A percentile compares a stretch with the other conserved stretches of the same genome.
phyloP scores from a whole-genome alignment of 208 protist genomes.

The Trypanosoma melophagium region DNA sequence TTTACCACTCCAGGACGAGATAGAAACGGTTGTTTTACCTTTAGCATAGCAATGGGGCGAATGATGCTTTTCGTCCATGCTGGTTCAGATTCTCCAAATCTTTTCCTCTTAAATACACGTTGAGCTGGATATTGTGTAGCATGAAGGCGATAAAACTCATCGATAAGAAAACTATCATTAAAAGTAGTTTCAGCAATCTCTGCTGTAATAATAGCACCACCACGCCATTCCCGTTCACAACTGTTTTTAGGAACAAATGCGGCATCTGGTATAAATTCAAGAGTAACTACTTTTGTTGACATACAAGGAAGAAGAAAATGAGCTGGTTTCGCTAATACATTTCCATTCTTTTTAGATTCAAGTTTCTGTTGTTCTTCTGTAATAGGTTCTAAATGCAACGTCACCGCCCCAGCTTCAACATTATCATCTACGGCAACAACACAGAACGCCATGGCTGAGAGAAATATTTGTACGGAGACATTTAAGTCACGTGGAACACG shows the following conservation, averaged over 20 bases:
- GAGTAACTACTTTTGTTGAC: conserved; percentile 54
- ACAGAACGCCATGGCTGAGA: conserved; percentile 57
- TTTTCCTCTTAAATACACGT: conserved; percentile 28
- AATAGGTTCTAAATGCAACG: conserved; percentile 57
- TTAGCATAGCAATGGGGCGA: conserved; percentile 52
- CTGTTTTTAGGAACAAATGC: conserved; percentile 30
- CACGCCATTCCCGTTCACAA: conserved; percentile 71
- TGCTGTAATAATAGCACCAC: conserved; percentile 75
- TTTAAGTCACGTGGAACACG: conserved; percentile 84
- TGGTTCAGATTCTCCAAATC: conserved; percentile 7
- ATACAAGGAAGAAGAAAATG: conserved; percentile 71
- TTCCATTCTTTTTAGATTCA: conserved; percentile 43
- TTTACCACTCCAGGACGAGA: conserved; percentile 60
- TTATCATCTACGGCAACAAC: conserved; percentile 75
- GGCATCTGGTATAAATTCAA: conserved; percentile 76
- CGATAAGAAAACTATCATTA: conserved; percentile 88
- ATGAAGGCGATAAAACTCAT: conserved; percentile 87
- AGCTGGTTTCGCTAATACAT: conserved; percentile 47
- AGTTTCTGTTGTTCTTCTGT: conserved; percentile 32
- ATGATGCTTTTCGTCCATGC: conserved; percentile 38
- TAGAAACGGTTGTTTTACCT: conserved; percentile 55
- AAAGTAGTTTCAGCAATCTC: conserved; percentile 65
- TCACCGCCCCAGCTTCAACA: conserved; percentile 54
- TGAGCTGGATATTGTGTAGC: conserved; percentile 56
- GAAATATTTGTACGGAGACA: conserved; percentile 66